Percentiles rank a stretch among this genome's conserved stretches.
phyloP scores from a whole-genome alignment of 306 rosid genomes.

The Lathyrus tuberosus region DNA sequence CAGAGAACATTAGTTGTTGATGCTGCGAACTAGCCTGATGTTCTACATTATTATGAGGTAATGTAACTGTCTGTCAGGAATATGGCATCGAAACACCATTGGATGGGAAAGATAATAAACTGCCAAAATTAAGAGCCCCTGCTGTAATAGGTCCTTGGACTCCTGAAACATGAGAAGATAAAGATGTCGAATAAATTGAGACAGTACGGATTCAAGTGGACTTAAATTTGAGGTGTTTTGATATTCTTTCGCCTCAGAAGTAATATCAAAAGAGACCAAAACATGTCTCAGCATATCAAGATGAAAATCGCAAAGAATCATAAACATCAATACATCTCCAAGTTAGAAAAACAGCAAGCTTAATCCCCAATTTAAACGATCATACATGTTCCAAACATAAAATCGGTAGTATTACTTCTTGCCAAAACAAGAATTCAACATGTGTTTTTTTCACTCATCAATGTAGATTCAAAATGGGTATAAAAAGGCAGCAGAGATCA shows the following conservation, averaged over 20 bases:
- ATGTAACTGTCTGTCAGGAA: slow-evolving; percentile 37
- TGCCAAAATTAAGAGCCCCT: slow-evolving; percentile 42
- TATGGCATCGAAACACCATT: too few species aligned
- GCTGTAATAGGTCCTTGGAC: slow-evolving; percentile 43
- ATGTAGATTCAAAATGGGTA: too few species aligned
- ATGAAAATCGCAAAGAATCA: too few species aligned
- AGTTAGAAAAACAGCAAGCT: too few species aligned
- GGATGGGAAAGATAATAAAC: slow-evolving; percentile 60
- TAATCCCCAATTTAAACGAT: too few species aligned
- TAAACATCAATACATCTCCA: too few species aligned
- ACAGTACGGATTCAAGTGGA: slow-evolving; percentile 70
- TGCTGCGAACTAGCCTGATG: slow-evolving; percentile 68
- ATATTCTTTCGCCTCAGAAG: slow-evolving; percentile 52
- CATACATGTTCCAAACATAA: too few species aligned
- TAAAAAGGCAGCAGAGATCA: too few species aligned
- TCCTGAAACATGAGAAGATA: slow-evolving; percentile 57
- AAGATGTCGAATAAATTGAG: slow-evolving; percentile 62
- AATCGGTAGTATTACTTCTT: too few species aligned
- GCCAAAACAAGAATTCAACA: too few species aligned
- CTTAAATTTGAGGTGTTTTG: slow-evolving; percentile 59
- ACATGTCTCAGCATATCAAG: too few species aligned
- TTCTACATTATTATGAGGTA: slow-evolving; percentile 52
- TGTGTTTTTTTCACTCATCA: too few species aligned
- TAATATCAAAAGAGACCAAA: slow-evolving; percentile 82
- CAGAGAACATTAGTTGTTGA: slow-evolving; percentile 57